Evolutionary conservation across 768 basidiomycete species (phyloP).

Genomic region (Filobasidium wieringae): DNA sequence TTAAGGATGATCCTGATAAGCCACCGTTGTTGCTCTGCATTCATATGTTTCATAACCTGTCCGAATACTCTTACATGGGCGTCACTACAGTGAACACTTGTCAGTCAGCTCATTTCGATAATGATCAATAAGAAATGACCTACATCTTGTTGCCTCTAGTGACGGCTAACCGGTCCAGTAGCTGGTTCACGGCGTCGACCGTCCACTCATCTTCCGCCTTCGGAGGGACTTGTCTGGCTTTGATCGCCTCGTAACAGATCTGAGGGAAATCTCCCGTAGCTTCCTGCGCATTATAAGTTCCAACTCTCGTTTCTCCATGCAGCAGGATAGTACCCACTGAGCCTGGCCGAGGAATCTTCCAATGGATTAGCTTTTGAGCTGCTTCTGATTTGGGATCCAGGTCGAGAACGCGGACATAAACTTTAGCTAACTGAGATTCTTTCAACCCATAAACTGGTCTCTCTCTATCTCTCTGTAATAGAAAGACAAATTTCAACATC

Average conservation of each 20-base stretch:
- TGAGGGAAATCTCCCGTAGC: slow-evolving; percentile 66
- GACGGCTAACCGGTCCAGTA: slow-evolving; percentile 65
- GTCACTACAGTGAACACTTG: slow-evolving; percentile 45
- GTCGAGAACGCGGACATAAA: slow-evolving; percentile 79
- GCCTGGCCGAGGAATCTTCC: slow-evolving; percentile 49
- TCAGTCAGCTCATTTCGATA: background rate
- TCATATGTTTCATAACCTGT: slow-evolving; percentile 51
- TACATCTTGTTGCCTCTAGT: slow-evolving; percentile 60
- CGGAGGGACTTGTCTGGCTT: slow-evolving; percentile 54
- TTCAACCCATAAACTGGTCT: slow-evolving; percentile 87
- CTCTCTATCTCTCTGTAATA: slow-evolving; percentile 74
- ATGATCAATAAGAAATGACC: background rate
- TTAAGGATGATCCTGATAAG: slow-evolving; percentile 91
- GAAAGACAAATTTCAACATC: background rate
- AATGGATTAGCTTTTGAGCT: slow-evolving; percentile 68
- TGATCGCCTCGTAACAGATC: slow-evolving; percentile 75
- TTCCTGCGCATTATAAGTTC: slow-evolving; percentile 15
- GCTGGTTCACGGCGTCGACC: slow-evolving; percentile 69
- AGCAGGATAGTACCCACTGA: slow-evolving; percentile 22
- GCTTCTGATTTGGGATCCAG: slow-evolving; percentile 68
- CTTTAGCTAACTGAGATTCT: slow-evolving; percentile 85
- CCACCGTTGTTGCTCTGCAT: slow-evolving; percentile 86
- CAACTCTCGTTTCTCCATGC: background rate
- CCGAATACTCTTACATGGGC: slow-evolving; percentile 64
- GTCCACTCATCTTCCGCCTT: slow-evolving; percentile 56